These are phyloP conservation scores for Zopfia rhizophila DNA, from an alignment of 2,329 filamentous ascomycete genomes.

Conservation along the genomic window DNA sequence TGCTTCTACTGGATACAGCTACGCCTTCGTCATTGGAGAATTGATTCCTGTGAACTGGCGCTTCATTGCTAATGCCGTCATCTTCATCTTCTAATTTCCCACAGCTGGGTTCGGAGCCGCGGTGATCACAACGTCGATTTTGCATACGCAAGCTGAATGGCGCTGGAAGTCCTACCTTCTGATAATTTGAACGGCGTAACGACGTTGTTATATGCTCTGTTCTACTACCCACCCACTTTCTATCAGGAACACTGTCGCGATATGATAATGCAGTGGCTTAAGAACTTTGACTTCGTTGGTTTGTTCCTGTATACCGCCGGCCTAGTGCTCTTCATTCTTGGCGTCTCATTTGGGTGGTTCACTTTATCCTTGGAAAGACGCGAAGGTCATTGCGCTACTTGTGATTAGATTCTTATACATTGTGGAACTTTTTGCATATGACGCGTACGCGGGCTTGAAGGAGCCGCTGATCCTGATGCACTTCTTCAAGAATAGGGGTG, in stretches of 20 bases:
- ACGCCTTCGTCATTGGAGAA: conserved; percentile 29
- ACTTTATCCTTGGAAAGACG: conserved; percentile 21
- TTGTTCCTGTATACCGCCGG: conserved; percentile 56
- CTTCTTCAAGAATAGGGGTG: conserved; percentile 22
- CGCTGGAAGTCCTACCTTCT: conserved; percentile 50
- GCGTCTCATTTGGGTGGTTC: conserved; percentile 19
- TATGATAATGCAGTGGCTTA: conserved; percentile 31
- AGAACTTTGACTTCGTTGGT: conserved; percentile 55
- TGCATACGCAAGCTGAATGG: conserved; percentile 50
- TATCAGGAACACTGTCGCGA: conserved; percentile 40
- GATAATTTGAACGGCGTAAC: conserved; percentile 56
- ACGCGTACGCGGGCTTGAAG: conserved; percentile 20
- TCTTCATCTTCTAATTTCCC: conserved; percentile 23
- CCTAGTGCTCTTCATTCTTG: conserved; percentile 43
- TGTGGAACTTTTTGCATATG: conserved; percentile 20
- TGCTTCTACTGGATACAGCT: conserved; percentile 24
- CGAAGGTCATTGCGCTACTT: conserved; percentile 17
- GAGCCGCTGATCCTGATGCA: conserved; percentile 30
- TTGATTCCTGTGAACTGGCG: conserved; percentile 41
- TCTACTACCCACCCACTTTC: conserved; percentile 61
- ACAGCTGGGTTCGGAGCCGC: conserved; percentile 25
- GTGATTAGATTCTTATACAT: conserved; percentile 22
- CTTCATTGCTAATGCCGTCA: conserved; percentile 20
- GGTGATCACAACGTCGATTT: conserved; percentile 18
- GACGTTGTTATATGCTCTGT: conserved; percentile 53